These are phyloP conservation scores for Phytophthora fragariaefolia DNA, from an alignment of 352 stramenopile genomes.

Conservation along the genomic window DNA sequence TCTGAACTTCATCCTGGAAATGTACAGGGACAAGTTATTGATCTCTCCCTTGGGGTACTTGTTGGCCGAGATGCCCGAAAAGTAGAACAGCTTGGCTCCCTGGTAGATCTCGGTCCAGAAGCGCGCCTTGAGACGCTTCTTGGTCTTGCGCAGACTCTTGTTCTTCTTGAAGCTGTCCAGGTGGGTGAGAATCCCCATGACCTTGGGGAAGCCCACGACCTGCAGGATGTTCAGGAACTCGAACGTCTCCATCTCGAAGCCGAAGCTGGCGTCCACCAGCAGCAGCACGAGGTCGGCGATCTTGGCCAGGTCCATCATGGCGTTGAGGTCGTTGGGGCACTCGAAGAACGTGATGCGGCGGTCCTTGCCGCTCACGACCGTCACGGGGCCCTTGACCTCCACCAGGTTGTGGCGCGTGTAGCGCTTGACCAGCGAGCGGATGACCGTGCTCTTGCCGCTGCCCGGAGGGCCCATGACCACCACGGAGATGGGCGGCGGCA, in stretches of 20 bases:
- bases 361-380: slow-evolving; percentile 98
- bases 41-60: slow-evolving; percentile 99
- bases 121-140: slow-evolving; percentile 98
- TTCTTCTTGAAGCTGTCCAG: slow-evolving; percentile 98
- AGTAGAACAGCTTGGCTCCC: slow-evolving; percentile 96
- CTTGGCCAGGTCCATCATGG: slow-evolving; percentile 97
- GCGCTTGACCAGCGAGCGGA: slow-evolving; percentile 98
- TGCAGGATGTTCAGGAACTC: slow-evolving; percentile 99
- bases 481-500: slow-evolving; percentile 94
- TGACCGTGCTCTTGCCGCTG: slow-evolving; percentile 98
- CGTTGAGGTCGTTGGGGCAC: slow-evolving; percentile 96
- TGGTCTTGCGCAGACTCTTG: slow-evolving; percentile 98
- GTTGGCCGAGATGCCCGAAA: slow-evolving; percentile 97
- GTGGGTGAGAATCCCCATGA: slow-evolving; percentile 99
- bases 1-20: slow-evolving; percentile 98
- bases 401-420: slow-evolving; percentile 99
- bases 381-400: slow-evolving; percentile 98
- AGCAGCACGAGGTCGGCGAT: slow-evolving; percentile 99
- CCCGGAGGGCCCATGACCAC: slow-evolving; percentile 98
- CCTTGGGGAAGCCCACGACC: slow-evolving; percentile 89
- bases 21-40: slow-evolving; percentile 97
- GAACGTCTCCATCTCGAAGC: slow-evolving; percentile 99
- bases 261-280: slow-evolving; percentile 99
- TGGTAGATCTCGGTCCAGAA: slow-evolving; percentile 99
- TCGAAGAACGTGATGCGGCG: slow-evolving; percentile 99